Percentiles rank a stretch among this genome's conserved stretches.
Evolutionary conservation across 2,329 filamentous ascomycete genomes (phyloP).

Genomic region (Ophiosphaerella herpotricha): DNA sequence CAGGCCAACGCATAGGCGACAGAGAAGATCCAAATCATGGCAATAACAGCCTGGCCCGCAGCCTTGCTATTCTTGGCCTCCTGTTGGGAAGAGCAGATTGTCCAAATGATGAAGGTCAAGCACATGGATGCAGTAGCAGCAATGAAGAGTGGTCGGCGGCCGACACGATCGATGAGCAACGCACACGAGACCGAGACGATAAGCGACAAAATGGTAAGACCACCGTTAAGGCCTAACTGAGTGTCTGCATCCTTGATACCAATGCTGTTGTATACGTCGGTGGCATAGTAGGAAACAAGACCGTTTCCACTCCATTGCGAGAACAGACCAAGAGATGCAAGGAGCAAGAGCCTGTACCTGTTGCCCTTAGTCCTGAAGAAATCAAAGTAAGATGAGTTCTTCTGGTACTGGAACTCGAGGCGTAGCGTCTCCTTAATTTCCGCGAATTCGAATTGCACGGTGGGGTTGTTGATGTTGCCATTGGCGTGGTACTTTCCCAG

Average conservation of each 20-base stretch:
- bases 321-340: constrained; percentile 67
- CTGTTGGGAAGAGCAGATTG: constrained; percentile 55
- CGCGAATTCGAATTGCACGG: constrained; percentile 68
- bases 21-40: constrained; percentile 57
- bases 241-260: constrained; percentile 58
- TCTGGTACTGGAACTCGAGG: background rate
- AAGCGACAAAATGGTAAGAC: constrained; percentile 65
- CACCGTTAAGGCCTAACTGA: constrained; percentile 53
- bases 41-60: constrained; percentile 54
- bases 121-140: constrained; percentile 43
- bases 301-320: constrained; percentile 72
- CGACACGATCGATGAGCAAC: constrained; percentile 59
- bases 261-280: constrained; percentile 64
- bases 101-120: constrained; percentile 43
- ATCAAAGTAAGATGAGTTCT: background rate
- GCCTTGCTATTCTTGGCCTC: constrained; percentile 49
- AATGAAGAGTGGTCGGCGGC: constrained; percentile 44
- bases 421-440: constrained; percentile 68
- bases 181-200: constrained; percentile 62
- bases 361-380: constrained; percentile 58
- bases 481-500: constrained; percentile 68
- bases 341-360: constrained; percentile 65
- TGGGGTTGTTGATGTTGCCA: constrained; percentile 61
- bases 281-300: constrained; percentile 69
- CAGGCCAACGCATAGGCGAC: constrained; percentile 61